A percentile compares a stretch with the other conserved stretches of the same genome.
phyloP scores from a whole-genome alignment of 805 yeast genomes.

The Lachancea fermentati region DNA sequence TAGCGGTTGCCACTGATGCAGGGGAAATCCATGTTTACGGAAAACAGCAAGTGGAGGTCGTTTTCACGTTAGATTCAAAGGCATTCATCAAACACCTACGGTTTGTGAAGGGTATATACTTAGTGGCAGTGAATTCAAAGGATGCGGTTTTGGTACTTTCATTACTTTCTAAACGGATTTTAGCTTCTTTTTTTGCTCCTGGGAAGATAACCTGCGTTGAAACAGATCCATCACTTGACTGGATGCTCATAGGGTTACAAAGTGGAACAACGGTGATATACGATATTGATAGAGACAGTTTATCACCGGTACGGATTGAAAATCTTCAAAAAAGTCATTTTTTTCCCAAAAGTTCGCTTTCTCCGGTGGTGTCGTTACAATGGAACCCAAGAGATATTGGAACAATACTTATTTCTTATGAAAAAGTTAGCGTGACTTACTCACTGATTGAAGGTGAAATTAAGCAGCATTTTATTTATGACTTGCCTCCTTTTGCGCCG shows the following conservation, averaged over 20 bases:
- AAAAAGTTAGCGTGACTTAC: constrained; percentile 62
- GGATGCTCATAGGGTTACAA: constrained; percentile 72
- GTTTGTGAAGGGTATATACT: constrained; percentile 75
- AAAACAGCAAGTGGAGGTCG: constrained; percentile 70
- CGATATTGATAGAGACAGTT: constrained; percentile 72
- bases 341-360: constrained; percentile 50
- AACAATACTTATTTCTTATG: constrained; percentile 65
- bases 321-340: constrained; percentile 60
- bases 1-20: constrained; percentile 70
- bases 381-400: constrained; percentile 92
- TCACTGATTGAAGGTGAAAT: constrained; percentile 56
- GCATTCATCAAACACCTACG: constrained; percentile 49
- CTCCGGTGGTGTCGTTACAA: constrained; percentile 61
- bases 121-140: constrained; percentile 63
- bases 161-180: constrained; percentile 51
- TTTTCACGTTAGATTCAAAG: constrained; percentile 47
- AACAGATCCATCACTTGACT: constrained; percentile 83
- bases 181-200: constrained; percentile 58
- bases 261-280: constrained; percentile 69
- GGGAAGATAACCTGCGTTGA: constrained; percentile 64
- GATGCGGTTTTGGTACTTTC: constrained; percentile 66
- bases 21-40: constrained; percentile 80
- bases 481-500: constrained; percentile 59
- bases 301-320: constrained; percentile 61
- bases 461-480: constrained; percentile 54